Evolutionary conservation across 2,329 filamentous ascomycete genomes (phyloP), one percentile per base, ranked within the genome.

Genomic region (Thermoascus crustaceus): DNA sequence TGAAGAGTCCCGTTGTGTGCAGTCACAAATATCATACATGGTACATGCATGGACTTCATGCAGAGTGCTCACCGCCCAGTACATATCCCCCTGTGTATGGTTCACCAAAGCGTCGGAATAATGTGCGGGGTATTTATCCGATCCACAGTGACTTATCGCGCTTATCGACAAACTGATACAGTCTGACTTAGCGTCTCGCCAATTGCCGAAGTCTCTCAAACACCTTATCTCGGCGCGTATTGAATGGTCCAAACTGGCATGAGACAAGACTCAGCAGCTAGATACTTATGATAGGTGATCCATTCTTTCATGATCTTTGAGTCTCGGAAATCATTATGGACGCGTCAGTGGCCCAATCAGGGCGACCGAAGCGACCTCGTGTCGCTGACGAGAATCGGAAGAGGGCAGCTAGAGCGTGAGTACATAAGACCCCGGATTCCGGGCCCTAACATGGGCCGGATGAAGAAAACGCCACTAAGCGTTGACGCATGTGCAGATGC

Each of bases 341-440:
- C 32, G 47, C 48, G 43, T 44, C 51, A 34, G 50, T 45, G 16
- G 45, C 52, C 32, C 46, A 48, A 39, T 48, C 47, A 20, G 50
- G 52, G 40, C 50, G 54, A 26, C 52, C 52, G 38, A 62, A 62
- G 43, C 57, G 59, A 47, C 58, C 58, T 39, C 58, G 59, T 26
- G 57, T 62, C 38, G 55, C 59, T 17, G 59, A 62, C 42, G 59
- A 62, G 41, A 61, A 62, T 44, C 57, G 59, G 44, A 62, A 62
- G 42, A 49, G 59, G 44, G 60, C 60, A 30, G 58, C 60, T 23
- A 47, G 60, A 55, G 60, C 60, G 59, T 63, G 52, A 42, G 58
- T 40, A 16, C 3, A 37, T 23, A 23, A 29, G 26, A 9, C 26
- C 26, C 26, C 25, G 14, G 26, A n/a, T n/a, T 27, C n/a, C 10